These are phyloP conservation scores for Irpex lacteus DNA, from an alignment of 1,284 basidiomycete species.

Conservation along the genomic window DNA sequence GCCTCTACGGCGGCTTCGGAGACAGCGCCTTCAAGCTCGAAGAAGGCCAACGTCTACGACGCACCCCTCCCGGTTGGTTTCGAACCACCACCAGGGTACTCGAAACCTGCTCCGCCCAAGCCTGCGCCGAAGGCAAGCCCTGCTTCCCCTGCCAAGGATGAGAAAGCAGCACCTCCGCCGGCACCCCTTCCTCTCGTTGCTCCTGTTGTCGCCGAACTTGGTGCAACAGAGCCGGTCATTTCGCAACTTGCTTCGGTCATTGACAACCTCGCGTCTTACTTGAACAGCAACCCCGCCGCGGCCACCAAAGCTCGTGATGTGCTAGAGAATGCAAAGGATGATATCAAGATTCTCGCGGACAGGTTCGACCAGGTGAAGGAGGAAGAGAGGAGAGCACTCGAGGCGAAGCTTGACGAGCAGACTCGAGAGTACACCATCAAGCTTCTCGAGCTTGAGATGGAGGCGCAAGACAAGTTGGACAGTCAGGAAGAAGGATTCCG, in stretches of 20 bases:
- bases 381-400: slow-evolving; percentile 76
- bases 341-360: slow-evolving; percentile 77
- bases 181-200: slow-evolving; percentile 75
- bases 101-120: slow-evolving; percentile 51
- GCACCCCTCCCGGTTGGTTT: slow-evolving; percentile 85
- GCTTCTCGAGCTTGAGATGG: slow-evolving; percentile 82
- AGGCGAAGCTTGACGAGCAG: slow-evolving; percentile 81
- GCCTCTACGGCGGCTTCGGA: slow-evolving; percentile 13
- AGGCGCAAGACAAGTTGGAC: slow-evolving; percentile 81
- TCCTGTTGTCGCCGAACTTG: slow-evolving; percentile 75
- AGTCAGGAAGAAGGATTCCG: slow-evolving; percentile 87
- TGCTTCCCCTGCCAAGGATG: slow-evolving; percentile 16
- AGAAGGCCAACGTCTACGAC: slow-evolving; percentile 54
- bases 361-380: slow-evolving; percentile 83
- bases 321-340: slow-evolving; percentile 75
- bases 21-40: slow-evolving; percentile 27
- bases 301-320: slow-evolving; percentile 68
- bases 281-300: slow-evolving; percentile 72
- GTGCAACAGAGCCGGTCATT: slow-evolving; percentile 82
- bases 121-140: slow-evolving; percentile 21
- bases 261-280: slow-evolving; percentile 86
- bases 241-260: slow-evolving; percentile 92
- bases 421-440: slow-evolving; percentile 82
- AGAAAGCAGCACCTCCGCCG: slow-evolving; percentile 24
- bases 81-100: slow-evolving; percentile 88